Conservation (phyloP, 2,329 filamentous ascomycete genomes). For the Ophiocordyceps camponoti-saundersi region DNA sequence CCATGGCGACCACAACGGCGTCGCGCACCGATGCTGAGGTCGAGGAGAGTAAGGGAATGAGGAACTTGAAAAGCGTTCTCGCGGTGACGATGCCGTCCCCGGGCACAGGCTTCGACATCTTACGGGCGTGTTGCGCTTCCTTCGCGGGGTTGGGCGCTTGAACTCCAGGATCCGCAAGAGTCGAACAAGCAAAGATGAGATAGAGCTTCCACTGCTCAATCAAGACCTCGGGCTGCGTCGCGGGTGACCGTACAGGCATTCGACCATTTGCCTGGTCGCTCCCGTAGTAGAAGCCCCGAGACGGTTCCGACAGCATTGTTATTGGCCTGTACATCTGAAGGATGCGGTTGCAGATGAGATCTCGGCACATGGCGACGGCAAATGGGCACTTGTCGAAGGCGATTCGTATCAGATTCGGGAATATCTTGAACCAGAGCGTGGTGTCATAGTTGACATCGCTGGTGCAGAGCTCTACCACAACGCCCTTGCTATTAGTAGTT, state of each 20-base stretch:
- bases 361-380: constrained; percentile 75
- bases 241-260: constrained; percentile 36
- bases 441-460: constrained; percentile 92
- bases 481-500: constrained; percentile 67
- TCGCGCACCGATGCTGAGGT: constrained; percentile 69
- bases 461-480: constrained; percentile 82
- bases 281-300: constrained; percentile 46
- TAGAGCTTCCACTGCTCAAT: constrained; percentile 98
- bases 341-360: constrained; percentile 82
- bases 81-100: constrained; percentile 74
- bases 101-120: constrained; percentile 53
- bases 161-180: constrained; percentile 66
- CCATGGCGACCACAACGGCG: constrained; percentile 79
- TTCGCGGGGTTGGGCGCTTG: constrained; percentile 23
- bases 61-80: constrained; percentile 72
- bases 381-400: constrained; percentile 85
- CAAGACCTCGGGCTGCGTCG: constrained; percentile 67
- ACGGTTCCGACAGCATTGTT: constrained; percentile 57
- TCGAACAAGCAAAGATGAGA: constrained; percentile 92
- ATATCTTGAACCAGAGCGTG: constrained; percentile 94
- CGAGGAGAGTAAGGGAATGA: constrained; percentile 73
- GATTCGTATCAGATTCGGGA: constrained; percentile 83
- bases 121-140: constrained; percentile 59
- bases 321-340: constrained; percentile 86
- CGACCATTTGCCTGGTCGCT: constrained; percentile 39